Evolutionary conservation across 768 basidiomycete species (phyloP), one percentile per base, ranked within the genome.

Genomic region (Trametes sanguinea): DNA sequence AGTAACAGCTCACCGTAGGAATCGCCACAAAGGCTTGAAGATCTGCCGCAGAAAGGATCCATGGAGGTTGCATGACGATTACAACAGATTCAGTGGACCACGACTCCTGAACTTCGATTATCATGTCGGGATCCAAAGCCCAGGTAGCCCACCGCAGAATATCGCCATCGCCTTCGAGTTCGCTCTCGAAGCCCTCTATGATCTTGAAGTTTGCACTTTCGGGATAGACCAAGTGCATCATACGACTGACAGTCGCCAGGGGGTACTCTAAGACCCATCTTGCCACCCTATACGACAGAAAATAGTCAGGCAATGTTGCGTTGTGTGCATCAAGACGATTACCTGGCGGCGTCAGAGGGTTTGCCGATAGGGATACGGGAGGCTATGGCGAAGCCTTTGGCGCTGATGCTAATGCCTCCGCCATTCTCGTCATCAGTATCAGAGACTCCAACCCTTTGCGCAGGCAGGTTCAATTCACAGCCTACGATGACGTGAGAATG

Each of bases 191-290:
- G 14, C 63, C 69, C 4, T 65, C 60, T 32, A 69, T 43, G 16
- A 79, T 70, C 7, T 65, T 69, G 73, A 75, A 80, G 6, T 69
- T 56, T 10, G 44, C 55, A 2, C 72, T 68, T 42, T 72, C 67
- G 8, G 69, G 69, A 46, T 71, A 74, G 27, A 73, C 54, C 29
- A 77, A 60, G 50, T 74, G 75, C 57, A 81, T 63, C 29, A 78
- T 61, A 32, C 76, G 74, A 66, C 83, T 80, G 13, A 77, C 76
- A 8, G 82, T 86, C 67, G 78, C 77, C 27, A 88, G 69, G 4
- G 85, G 83, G 50, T 83, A 76, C 58, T 77, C 76, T 30, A 78
- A 76, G 14, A 85, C 65, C 85, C 85, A 86, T 29, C 75, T 70
- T 27, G 74, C 69, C 43, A 85, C 69, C 33, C 85, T 86, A 54